Base-by-base conservation (phyloP, 2,329 filamentous ascomycete species). In the Akanthomyces muscarius region DNA sequence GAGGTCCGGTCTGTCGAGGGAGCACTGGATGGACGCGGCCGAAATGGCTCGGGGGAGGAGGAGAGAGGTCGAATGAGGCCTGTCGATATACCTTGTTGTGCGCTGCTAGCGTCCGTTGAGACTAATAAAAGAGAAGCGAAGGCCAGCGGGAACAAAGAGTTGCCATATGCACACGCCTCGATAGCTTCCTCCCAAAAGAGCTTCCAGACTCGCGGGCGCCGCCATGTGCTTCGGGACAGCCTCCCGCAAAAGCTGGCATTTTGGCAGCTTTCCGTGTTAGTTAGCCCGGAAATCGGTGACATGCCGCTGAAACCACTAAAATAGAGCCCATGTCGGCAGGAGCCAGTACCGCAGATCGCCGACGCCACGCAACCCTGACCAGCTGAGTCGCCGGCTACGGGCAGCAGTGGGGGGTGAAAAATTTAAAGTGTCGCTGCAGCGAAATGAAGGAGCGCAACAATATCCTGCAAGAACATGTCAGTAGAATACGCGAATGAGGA, bases 291-390 rank as follows among this genome's bases (percentile, higher is more conserved):
- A 59, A 51, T 51, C 36, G 56, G 45, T 59, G 33, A 38, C 51
- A 41, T 36, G 33, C 36, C 33, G 52, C 47, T 58, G 55, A 58
- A 58, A 58, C 44, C 55, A 38, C 42, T 38, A 58, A 58, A 58
- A 48, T 18, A 58, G 38, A 38, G 55, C 38, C 57, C 25, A 50
- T 47, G 47, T 36, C 50, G 59, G 23, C 44, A 30, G 36, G 21
- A 62, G 52, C 44, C 41, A 54, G 54, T 53, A 33, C 50, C 55
- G 50, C 62, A 59, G 62, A 59, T 59, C 54, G 42, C 54, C 55
- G 50, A 54, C 62, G 62, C 62, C 62, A 63, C 55, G 33, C 41
- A 63, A 63, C 62, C 62, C 62, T 63, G 62, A 58, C 62, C 62
- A 63, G 62, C 62, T 63, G 62, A 63, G 55, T 54, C 62, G 45